Evolutionary conservation across 2,329 filamentous ascomycete genomes (phyloP).

Genomic region (Onygenales sp.): DNA sequence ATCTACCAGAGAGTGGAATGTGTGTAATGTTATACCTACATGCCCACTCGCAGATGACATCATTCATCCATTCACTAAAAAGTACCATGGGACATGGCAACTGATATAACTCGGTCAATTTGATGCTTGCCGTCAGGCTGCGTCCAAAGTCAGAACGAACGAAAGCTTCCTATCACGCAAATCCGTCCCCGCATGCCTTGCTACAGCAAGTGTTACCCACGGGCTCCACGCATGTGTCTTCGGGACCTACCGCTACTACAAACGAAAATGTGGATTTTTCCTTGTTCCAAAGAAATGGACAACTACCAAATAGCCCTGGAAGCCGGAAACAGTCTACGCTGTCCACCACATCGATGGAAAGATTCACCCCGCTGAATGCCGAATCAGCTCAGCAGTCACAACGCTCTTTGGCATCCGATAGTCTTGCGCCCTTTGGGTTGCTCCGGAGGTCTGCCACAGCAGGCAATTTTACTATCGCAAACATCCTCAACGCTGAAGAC

Average conservation of each 20-base stretch:
- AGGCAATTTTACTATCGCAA: constrained; percentile 14
- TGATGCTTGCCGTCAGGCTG: constrained; percentile 6
- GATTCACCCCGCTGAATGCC: not conserved
- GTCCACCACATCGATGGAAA: not conserved
- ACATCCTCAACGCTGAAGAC: constrained; percentile 13
- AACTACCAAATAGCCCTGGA: not conserved
- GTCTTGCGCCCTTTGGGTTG: constrained; percentile 11
- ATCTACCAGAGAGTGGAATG: too few relatives aligned
- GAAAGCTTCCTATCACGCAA: not conserved
- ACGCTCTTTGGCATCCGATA: constrained; percentile 7
- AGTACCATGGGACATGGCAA: not conserved
- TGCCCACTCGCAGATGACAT: too few relatives aligned
- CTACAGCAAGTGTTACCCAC: too few relatives aligned
- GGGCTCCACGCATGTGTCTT: too few relatives aligned
- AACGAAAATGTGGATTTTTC: too few relatives aligned
- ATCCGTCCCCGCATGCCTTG: too few relatives aligned
- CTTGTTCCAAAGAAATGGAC: too few relatives aligned
- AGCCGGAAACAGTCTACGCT: not conserved
- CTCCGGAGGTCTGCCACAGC: constrained; percentile 18
- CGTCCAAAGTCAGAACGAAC: constrained; percentile 12
- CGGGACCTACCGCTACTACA: too few relatives aligned
- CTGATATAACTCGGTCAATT: not conserved
- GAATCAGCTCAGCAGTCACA: not conserved
- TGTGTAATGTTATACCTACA: too few relatives aligned
- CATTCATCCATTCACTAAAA: not conserved